Conservation (phyloP, 116 monocot species). For the Trichopus zeylanicus region DNA sequence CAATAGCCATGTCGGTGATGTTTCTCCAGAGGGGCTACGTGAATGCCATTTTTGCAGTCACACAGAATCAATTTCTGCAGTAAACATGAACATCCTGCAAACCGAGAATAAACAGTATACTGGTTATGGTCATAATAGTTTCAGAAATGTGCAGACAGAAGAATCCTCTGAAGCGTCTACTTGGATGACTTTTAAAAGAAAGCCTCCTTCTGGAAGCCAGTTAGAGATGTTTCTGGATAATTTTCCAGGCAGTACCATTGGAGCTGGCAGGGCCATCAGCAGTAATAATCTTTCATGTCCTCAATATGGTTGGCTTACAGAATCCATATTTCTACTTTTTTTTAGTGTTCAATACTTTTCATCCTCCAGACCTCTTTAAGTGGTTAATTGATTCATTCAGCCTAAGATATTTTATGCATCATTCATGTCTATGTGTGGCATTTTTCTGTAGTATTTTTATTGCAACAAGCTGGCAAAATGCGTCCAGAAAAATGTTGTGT, state of each 20-base stretch:
- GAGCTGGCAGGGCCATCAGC: background rate
- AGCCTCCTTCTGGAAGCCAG: slow-evolving; percentile 41
- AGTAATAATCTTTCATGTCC: background rate
- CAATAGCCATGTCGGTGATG: background rate
- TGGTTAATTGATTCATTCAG: background rate
- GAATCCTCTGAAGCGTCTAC: slow-evolving; percentile 10
- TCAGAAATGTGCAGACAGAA: background rate
- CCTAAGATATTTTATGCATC: background rate
- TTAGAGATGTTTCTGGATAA: slow-evolving; percentile 14
- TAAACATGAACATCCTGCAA: slow-evolving; percentile 7
- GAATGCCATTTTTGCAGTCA: background rate
- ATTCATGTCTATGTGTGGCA: too few relatives aligned
- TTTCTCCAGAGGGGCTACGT: background rate
- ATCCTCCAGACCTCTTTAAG: background rate
- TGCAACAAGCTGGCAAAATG: too few relatives aligned
- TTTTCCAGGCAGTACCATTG: slow-evolving; percentile 7
- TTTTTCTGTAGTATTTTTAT: too few relatives aligned
- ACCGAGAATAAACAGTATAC: background rate
- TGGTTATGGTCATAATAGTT: background rate
- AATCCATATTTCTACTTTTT: background rate
- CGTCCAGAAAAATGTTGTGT: too few relatives aligned
- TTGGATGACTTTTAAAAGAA: slow-evolving; percentile 39
- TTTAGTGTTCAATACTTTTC: background rate
- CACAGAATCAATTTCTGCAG: slow-evolving; percentile 2
- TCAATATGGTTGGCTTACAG: background rate